These are phyloP conservation scores for Diatrype stigma DNA, from an alignment of 2,329 filamentous ascomycete genomes.

Conservation along the genomic window DNA sequence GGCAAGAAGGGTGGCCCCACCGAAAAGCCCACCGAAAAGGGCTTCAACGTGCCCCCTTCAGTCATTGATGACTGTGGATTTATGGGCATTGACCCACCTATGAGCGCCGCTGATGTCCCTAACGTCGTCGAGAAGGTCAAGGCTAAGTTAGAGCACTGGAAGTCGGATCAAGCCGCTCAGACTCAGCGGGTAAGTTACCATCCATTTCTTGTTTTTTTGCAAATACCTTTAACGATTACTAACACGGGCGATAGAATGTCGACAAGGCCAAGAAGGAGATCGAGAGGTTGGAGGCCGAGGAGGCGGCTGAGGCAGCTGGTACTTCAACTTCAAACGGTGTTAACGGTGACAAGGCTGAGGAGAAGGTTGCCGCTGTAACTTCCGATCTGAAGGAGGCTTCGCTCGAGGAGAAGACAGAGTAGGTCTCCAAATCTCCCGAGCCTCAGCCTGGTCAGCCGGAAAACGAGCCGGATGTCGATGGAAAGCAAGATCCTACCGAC, in stretches of 20 bases:
- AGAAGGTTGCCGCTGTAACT: slow-evolving; percentile 51
- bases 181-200: slow-evolving; percentile 73
- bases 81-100: slow-evolving; percentile 82
- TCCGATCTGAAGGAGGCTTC: slow-evolving; percentile 48
- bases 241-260: slow-evolving; percentile 66
- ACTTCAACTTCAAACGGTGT: slow-evolving; percentile 39
- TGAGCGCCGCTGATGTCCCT: slow-evolving; percentile 78
- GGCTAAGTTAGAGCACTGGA: slow-evolving; percentile 88
- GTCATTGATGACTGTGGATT: slow-evolving; percentile 87
- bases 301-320: slow-evolving; percentile 45
- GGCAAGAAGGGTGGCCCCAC: slow-evolving; percentile 63
- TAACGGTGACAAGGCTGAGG: slow-evolving; percentile 43
- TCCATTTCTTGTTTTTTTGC: neutral
- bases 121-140: slow-evolving; percentile 81
- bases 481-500: slow-evolving; percentile 2
- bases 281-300: slow-evolving; percentile 73
- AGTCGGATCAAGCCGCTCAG: slow-evolving; percentile 81
- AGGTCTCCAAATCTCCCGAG: slow-evolving; percentile 24
- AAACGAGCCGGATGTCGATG: slow-evolving; percentile 2
- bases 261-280: slow-evolving; percentile 96
- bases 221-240: slow-evolving; percentile 16
- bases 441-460: slow-evolving; percentile 2
- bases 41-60: slow-evolving; percentile 82
- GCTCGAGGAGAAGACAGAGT: slow-evolving; percentile 50
- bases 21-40: slow-evolving; percentile 48